phyloP scores from a whole-genome alignment of 31 red algal species.

The Bonnemaisonia californica region DNA sequence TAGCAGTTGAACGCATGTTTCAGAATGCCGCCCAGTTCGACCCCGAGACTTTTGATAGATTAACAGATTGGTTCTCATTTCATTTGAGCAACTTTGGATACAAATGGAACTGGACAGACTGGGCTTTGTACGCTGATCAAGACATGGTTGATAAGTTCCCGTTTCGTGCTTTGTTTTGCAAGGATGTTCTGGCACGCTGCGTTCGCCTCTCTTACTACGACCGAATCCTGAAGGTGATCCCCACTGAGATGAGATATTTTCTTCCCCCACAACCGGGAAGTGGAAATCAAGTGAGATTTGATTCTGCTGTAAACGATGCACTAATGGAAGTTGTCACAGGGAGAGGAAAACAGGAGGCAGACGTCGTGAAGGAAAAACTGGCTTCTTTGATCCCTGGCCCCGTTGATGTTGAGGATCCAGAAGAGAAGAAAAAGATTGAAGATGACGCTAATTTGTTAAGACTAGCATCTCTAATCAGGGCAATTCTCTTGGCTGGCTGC shows the following conservation, averaged over 20 bases:
- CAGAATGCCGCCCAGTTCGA: constrained; percentile 58
- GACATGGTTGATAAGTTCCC: constrained; percentile 73
- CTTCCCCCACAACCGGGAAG: constrained; percentile 43
- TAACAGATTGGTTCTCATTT: constrained; percentile 93
- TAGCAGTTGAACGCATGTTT: constrained; percentile 83
- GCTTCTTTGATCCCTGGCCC: constrained; percentile 42
- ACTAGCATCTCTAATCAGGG: constrained; percentile 47
- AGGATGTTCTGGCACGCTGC: constrained; percentile 69
- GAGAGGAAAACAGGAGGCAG: constrained; percentile 49
- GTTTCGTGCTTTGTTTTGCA: constrained; percentile 72
- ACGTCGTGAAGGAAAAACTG: constrained; percentile 45
- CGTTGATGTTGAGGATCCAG: constrained; percentile 1
- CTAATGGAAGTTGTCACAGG: constrained; percentile 75
- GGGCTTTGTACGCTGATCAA: constrained; percentile 72
- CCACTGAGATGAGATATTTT: constrained; percentile 71
- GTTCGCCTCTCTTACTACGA: constrained; percentile 79
- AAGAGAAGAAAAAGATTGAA: constrained; percentile 25
- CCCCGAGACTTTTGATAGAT: constrained; percentile 79
- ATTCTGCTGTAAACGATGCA: constrained; percentile 47
- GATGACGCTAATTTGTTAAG: constrained; percentile 36
- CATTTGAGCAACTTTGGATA: constrained; percentile 92
- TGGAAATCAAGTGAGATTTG: constrained; percentile 47
- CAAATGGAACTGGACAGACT: constrained; percentile 95
- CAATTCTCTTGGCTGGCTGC: constrained; percentile 66
- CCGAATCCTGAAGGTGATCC: constrained; percentile 57